Base-by-base conservation (phyloP, 768 basidiomycete genomes). In the Austroboletus eburneus region DNA sequence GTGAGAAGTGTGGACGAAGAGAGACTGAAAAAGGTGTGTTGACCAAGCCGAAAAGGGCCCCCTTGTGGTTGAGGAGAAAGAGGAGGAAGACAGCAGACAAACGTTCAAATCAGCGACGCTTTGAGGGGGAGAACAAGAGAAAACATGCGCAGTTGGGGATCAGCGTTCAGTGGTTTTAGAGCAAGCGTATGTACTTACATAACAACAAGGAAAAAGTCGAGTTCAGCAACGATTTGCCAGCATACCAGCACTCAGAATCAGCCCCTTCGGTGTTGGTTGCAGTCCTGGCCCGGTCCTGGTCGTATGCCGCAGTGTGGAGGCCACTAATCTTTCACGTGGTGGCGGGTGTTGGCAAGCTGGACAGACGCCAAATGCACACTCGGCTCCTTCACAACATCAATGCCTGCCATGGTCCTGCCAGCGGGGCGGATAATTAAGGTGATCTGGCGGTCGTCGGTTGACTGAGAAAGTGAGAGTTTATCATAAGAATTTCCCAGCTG, bases 121-220 rank as follows among this genome's bases (percentile, higher is more conserved):
- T 42, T 56, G n/a, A 33, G 17, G 23, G 36, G 50, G 51, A 39
- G 48, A 43, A 56, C 30, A 44, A 47, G 48, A 55, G 48, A 46
- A 57, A 50, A 13, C n/a, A 51, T 46, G 51, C 40, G 48, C 44
- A 58, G 51, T 34, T 45, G 50, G 33, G 5, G 34, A 35, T 35
- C 34, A 35, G 34, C 34, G 13, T 10, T 18, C 34, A 17, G 5
- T 35, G 34, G 16, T 35, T 12, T 35, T 35, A 35, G n/a, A 35
- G n/a, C 7, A 35, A n/a, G n/a, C n/a, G n/a, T n/a, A n/a, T n/a
- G n/a, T 51, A 65, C 65, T 65, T 67, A 67, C 64, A 68, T 69
- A 69, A 69, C 62, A 29, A 55, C 39, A 36, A n/a, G n/a, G n/a
- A n/a, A 64, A 35, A 45, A 53, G 55, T 40, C 17, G 45, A 45